Conservation (phyloP, 2,329 filamentous ascomycete genomes). For the Decorospora gaudefroyi region DNA sequence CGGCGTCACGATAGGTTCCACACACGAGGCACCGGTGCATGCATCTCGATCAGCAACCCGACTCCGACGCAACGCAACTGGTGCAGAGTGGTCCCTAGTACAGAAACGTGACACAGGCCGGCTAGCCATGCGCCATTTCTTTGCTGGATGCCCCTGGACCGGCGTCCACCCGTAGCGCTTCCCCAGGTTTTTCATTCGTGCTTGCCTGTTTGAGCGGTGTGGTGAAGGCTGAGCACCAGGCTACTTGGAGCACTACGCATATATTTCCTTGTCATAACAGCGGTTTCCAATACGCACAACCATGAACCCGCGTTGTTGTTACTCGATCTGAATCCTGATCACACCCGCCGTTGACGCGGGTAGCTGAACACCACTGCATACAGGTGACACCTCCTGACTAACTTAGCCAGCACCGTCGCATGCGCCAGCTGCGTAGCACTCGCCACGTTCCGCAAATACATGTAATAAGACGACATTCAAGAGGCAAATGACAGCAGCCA, state of each 20-base stretch:
- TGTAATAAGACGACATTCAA: conserved; percentile 17
- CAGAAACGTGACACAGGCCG: conserved; percentile 27
- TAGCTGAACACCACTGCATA: conserved; percentile 6
- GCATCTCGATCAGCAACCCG: conserved; percentile 42
- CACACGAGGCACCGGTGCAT: conserved; percentile 36
- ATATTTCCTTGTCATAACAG: conserved; percentile 20
- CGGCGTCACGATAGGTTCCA: conserved; percentile 33
- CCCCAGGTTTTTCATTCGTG: conserved; percentile 27
- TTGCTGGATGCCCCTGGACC: conserved; percentile 18
- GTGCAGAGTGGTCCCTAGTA: conserved; percentile 34
- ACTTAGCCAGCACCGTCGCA: conserved; percentile 13
- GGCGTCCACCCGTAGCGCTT: conserved; percentile 18
- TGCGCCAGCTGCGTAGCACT: conserved; percentile 22
- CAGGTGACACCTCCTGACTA: conserved; percentile 23
- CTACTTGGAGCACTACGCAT: conserved; percentile 29
- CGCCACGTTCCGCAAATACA: conserved; percentile 26
- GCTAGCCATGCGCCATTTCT: conserved; percentile 29
- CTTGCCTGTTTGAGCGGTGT: conserved; percentile 28
- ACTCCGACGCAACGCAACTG: conserved; percentile 33
- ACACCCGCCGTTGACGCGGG: conserved; percentile 15
- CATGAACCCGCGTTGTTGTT: conserved; percentile 4
- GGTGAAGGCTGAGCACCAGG: conserved; percentile 25
- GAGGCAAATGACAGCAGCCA: conserved; percentile 35
- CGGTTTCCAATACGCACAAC: conserved; percentile 15
- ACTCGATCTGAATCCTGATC: conserved; percentile 12